phyloP scores from a whole-genome alignment of 2,329 filamentous ascomycete genomes.

The Domatiomyces catenatus region DNA sequence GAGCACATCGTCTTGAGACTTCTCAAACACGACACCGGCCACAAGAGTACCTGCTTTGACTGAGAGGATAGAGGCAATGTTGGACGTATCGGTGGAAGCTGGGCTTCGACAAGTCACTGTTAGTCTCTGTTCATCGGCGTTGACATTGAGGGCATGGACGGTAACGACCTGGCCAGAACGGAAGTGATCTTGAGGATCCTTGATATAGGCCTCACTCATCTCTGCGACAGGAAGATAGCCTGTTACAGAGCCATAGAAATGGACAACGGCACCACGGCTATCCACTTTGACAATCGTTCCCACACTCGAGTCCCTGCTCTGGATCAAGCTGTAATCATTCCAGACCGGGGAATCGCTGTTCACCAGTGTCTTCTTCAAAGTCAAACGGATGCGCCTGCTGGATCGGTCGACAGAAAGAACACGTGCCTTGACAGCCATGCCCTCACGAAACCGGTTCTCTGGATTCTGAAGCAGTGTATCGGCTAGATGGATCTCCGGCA shows the following conservation, averaged over 20 bases:
- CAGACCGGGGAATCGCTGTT: conserved; percentile 75
- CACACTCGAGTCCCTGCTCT: conserved; percentile 59
- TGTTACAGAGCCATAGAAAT: conserved; percentile 72
- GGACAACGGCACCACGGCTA: conserved; percentile 65
- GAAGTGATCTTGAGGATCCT: conserved; percentile 80
- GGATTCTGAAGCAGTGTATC: conserved; percentile 80
- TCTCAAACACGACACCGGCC: conserved; percentile 64
- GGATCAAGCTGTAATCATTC: conserved; percentile 59
- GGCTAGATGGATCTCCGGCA: conserved; percentile 74
- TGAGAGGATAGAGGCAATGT: conserved; percentile 5
- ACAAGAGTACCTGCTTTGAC: conserved; percentile 61
- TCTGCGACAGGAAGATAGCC: conserved; percentile 86
- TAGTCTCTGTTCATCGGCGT: conserved; percentile 54
- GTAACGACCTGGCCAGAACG: conserved; percentile 78
- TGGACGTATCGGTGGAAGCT: conserved; percentile 21
- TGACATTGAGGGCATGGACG: conserved; percentile 70
- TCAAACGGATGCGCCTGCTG: conserved; percentile 69
- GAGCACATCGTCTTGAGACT: conserved; percentile 59
- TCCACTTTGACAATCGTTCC: conserved; percentile 78
- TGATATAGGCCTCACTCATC: conserved; percentile 95
- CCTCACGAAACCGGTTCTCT: conserved; percentile 89
- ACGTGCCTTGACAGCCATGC: conserved; percentile 66
- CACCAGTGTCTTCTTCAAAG: conserved; percentile 84
- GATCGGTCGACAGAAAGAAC: conserved; percentile 65
- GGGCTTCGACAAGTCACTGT: conserved; percentile 89